phyloP scores from a whole-genome alignment of 2,329 filamentous ascomycete genomes.

The Verticillium zaregamsianum region DNA sequence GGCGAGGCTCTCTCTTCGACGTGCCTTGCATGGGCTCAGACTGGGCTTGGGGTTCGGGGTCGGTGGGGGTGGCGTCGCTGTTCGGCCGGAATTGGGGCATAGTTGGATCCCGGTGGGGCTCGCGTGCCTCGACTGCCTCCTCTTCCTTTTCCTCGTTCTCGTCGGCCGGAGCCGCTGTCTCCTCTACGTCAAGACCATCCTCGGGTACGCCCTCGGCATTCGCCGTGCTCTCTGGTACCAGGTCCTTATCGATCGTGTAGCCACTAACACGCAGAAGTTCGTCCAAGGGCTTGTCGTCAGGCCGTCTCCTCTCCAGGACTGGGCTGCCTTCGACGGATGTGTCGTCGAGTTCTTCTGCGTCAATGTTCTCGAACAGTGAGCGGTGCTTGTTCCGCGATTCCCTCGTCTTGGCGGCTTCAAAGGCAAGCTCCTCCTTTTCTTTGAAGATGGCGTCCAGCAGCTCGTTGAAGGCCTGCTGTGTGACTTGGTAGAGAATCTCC shows the following conservation, averaged over 20 bases:
- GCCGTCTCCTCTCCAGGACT: not conserved
- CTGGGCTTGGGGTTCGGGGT: not conserved
- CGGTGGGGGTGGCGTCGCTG: slow-evolving; percentile 17
- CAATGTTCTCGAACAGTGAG: slow-evolving; percentile 40
- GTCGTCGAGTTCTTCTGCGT: slow-evolving; percentile 17
- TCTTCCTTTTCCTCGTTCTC: slow-evolving; percentile 10
- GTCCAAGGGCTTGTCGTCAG: slow-evolving; percentile 25
- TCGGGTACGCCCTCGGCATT: not conserved
- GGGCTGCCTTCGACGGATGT: not conserved
- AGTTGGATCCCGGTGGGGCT: slow-evolving; percentile 48
- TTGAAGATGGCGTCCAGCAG: slow-evolving; percentile 84
- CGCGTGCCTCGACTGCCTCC: not conserved
- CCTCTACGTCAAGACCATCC: not conserved
- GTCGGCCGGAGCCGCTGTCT: not conserved
- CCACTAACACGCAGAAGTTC: slow-evolving; percentile 40
- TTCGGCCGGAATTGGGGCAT: slow-evolving; percentile 68
- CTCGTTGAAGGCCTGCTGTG: slow-evolving; percentile 91
- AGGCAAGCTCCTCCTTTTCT: slow-evolving; percentile 69
- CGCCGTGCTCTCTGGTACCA: not conserved
- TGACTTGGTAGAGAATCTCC: slow-evolving; percentile 86
- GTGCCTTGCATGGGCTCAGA: not conserved
- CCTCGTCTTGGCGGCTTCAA: slow-evolving; percentile 62
- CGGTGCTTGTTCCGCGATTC: slow-evolving; percentile 55
- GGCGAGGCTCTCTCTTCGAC: not conserved
- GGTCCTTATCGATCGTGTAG: slow-evolving; percentile 33